Conservation (phyloP, 768 basidiomycete species). For the Leccinellum albellum region DNA sequence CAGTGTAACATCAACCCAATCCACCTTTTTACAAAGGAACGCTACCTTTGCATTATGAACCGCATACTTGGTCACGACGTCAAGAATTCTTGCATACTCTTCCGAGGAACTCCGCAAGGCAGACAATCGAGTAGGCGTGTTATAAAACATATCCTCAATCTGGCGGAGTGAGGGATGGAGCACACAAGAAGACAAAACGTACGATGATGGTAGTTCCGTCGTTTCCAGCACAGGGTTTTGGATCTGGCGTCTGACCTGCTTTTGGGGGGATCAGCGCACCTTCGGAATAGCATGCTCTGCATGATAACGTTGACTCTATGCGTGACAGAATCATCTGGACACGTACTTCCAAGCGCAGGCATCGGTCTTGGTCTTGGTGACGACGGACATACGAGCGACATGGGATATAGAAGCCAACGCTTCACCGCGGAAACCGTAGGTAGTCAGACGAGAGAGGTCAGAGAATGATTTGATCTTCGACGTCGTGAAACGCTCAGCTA, state of each 20-base stretch:
- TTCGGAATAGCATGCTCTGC: slow-evolving; percentile 78
- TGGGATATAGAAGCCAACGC: slow-evolving; percentile 95
- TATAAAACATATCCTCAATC: slow-evolving; percentile 97
- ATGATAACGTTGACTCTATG: slow-evolving; percentile 5
- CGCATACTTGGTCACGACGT: slow-evolving; percentile 90
- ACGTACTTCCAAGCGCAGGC: slow-evolving; percentile 91
- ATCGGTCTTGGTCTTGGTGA: slow-evolving; percentile 85
- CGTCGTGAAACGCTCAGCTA: slow-evolving; percentile 94
- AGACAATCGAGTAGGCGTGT: slow-evolving; percentile 81
- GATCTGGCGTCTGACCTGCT: slow-evolving; percentile 66
- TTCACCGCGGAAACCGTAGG: slow-evolving; percentile 97
- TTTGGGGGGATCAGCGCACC: slow-evolving; percentile 69
- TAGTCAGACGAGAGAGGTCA: slow-evolving; percentile 78
- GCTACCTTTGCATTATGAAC: slow-evolving; percentile 87
- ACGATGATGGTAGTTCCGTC: slow-evolving; percentile 90
- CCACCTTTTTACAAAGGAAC: slow-evolving; percentile 89
- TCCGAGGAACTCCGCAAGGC: slow-evolving; percentile 83
- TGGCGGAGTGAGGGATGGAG: slow-evolving; percentile 29
- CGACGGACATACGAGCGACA: slow-evolving; percentile 81
- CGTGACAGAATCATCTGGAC: not conserved
- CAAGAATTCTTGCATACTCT: slow-evolving; percentile 87
- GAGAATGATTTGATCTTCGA: slow-evolving; percentile 86
- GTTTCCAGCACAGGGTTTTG: slow-evolving; percentile 90
- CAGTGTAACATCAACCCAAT: not conserved
- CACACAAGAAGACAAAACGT: slow-evolving; percentile 19